These are phyloP conservation scores for Moelleriella libera DNA, from an alignment of 2,329 filamentous ascomycete genomes.

Conservation along the genomic window DNA sequence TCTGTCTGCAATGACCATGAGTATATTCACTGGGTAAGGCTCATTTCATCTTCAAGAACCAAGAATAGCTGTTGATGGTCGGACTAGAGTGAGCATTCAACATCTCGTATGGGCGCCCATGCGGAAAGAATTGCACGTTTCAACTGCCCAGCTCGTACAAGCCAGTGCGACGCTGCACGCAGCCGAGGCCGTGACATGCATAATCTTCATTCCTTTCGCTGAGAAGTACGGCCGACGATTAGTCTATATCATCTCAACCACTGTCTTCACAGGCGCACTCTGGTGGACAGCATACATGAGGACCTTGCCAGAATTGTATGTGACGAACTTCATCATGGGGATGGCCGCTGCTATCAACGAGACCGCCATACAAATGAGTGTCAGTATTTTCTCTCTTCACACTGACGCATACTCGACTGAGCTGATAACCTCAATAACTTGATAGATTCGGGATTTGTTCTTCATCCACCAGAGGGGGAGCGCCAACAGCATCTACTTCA, in stretches of 20 bases:
- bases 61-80: background rate
- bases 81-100: constrained; percentile 5
- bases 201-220: constrained; percentile 19
- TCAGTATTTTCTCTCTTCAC: constrained; percentile 1
- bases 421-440: no score
- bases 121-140: constrained; percentile 12
- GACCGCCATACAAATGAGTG: constrained; percentile 22
- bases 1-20: constrained; percentile 8
- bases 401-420: no score
- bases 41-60: background rate
- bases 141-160: constrained; percentile 11
- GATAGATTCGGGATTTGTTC: constrained; percentile 17
- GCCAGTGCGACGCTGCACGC: constrained; percentile 14
- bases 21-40: constrained; percentile 10
- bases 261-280: constrained; percentile 9
- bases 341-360: constrained; percentile 24
- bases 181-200: constrained; percentile 17
- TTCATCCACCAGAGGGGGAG: constrained; percentile 17
- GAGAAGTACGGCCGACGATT: constrained; percentile 20
- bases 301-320: constrained; percentile 10
- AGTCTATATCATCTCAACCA: constrained; percentile 13
- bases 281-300: constrained; percentile 11
- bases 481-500: constrained; percentile 17
- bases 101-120: constrained; percentile 9
- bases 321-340: constrained; percentile 14